phyloP scores from a whole-genome alignment of 345 rosid species.

The Lumnitzera littorea region DNA sequence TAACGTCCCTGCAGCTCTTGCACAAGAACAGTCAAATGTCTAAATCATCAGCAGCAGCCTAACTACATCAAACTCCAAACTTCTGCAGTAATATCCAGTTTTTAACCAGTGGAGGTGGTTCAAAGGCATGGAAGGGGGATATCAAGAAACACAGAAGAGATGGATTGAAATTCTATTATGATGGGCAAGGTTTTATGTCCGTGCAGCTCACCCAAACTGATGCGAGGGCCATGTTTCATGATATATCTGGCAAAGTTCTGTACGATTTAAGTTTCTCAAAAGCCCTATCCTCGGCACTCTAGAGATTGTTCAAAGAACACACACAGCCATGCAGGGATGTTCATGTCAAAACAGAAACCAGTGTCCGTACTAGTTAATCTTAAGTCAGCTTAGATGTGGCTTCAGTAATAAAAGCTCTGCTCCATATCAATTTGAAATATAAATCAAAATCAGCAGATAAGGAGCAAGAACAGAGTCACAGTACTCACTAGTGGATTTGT shows the following conservation, averaged over 20 bases:
- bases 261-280: constrained; percentile 18
- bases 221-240: constrained; percentile 13
- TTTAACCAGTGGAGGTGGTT: constrained; percentile 39
- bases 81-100: constrained; percentile 25
- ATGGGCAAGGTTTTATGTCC: constrained; percentile 40
- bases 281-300: constrained; percentile 6
- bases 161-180: constrained; percentile 21
- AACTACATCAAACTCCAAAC: too few relatives aligned
- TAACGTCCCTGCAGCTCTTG: constrained; percentile 12
- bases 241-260: constrained; percentile 20
- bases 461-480: too few relatives aligned
- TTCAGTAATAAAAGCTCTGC: too few relatives aligned
- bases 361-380: too few relatives aligned
- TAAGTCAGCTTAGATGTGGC: too few relatives aligned
- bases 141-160: constrained; percentile 11
- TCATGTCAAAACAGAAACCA: too few relatives aligned
- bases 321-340: not conserved
- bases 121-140: constrained; percentile 44
- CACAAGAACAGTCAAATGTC: too few relatives aligned
- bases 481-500: too few relatives aligned
- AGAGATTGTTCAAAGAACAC: not conserved
- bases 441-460: too few relatives aligned
- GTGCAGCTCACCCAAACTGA: constrained; percentile 15
- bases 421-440: too few relatives aligned
- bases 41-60: not conserved